A percentile compares a stretch with the other conserved stretches of the same genome.
phyloP scores from a whole-genome alignment of 164 flowering plant genomes.

The Macadamia integrifolia region DNA sequence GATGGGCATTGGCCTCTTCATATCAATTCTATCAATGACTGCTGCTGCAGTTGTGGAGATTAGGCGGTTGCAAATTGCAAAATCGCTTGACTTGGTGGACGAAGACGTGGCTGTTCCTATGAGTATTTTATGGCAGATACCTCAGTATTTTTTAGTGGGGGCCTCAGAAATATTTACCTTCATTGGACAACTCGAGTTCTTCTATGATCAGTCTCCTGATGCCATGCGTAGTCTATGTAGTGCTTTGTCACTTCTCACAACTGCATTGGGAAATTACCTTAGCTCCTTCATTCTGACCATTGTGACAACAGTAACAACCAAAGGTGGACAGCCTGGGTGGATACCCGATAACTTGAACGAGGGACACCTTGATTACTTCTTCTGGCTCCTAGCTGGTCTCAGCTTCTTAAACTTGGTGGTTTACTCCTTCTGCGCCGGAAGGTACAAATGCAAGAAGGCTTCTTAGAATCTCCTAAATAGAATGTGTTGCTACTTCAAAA shows the following conservation, averaged over 20 bases:
- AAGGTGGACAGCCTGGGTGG: constrained; percentile 39
- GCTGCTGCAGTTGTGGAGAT: constrained; percentile 15
- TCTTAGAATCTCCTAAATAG: background rate
- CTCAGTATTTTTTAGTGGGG: constrained; percentile 48
- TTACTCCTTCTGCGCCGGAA: constrained; percentile 27
- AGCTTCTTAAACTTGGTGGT: constrained; percentile 32
- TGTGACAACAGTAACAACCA: constrained; percentile 27
- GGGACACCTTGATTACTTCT: constrained; percentile 47
- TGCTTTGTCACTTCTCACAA: constrained; percentile 44
- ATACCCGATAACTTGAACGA: constrained; percentile 44
- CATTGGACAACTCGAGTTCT: constrained; percentile 52
- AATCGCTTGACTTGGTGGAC: background rate
- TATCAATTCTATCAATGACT: constrained; percentile 6
- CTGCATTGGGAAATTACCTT: constrained; percentile 42
- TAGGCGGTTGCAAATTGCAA: constrained; percentile 6
- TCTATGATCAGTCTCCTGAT: constrained; percentile 54
- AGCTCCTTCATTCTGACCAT: constrained; percentile 34
- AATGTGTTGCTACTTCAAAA: background rate
- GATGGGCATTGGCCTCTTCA: constrained; percentile 14
- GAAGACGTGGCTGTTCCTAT: constrained; percentile 14
- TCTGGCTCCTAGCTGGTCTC: constrained; percentile 36
- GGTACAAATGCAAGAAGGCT: constrained; percentile 21
- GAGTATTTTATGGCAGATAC: constrained; percentile 51
- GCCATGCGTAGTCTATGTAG: constrained; percentile 49
- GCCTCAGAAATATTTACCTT: constrained; percentile 48